Conservation (phyloP, 2,329 filamentous ascomycete species). For the Fusarium longipes region DNA sequence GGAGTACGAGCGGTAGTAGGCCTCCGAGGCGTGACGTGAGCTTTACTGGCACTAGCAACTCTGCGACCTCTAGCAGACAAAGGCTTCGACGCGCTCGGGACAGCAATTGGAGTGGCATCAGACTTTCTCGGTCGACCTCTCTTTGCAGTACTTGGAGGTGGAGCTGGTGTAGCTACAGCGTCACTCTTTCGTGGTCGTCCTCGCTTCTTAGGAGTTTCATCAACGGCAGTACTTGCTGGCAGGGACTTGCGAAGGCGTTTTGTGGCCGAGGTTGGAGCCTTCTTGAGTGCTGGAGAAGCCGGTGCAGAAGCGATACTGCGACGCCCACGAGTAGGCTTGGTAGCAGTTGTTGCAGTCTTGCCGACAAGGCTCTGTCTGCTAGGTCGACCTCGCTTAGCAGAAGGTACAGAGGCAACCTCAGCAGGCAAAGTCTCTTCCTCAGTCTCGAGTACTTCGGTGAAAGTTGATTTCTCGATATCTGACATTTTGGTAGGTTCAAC, state of each 20-base stretch:
- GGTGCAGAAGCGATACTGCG: conserved; percentile 30
- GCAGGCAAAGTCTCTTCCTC: background rate
- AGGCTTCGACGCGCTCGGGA: conserved; percentile 19
- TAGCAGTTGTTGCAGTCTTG: conserved; percentile 5
- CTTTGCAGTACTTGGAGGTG: conserved; percentile 26
- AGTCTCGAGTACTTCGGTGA: conserved; percentile 7
- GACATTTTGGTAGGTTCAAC: conserved; percentile 29
- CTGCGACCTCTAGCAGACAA: conserved; percentile 24
- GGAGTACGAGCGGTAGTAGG: conserved; percentile 9
- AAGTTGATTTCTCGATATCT: conserved; percentile 31
- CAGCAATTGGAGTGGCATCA: conserved; percentile 14
- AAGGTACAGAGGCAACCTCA: background rate
- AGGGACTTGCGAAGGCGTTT: conserved; percentile 41
- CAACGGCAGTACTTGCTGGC: conserved; percentile 27
- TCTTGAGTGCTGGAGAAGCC: conserved; percentile 23
- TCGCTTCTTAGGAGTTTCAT: conserved; percentile 40
- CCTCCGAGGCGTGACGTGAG: conserved; percentile 14
- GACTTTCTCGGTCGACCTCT: conserved; percentile 43
- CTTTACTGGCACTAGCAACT: conserved; percentile 29
- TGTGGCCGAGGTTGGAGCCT: conserved; percentile 15
- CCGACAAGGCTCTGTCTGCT: conserved; percentile 24
- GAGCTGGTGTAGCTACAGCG: conserved; percentile 27
- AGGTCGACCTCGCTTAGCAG: conserved; percentile 29
- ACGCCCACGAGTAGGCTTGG: conserved; percentile 20
- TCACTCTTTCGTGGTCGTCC: conserved; percentile 44